Base-by-base conservation (phyloP, 169 alveolate genomes). In the Cryptosporidium baileyi region DNA sequence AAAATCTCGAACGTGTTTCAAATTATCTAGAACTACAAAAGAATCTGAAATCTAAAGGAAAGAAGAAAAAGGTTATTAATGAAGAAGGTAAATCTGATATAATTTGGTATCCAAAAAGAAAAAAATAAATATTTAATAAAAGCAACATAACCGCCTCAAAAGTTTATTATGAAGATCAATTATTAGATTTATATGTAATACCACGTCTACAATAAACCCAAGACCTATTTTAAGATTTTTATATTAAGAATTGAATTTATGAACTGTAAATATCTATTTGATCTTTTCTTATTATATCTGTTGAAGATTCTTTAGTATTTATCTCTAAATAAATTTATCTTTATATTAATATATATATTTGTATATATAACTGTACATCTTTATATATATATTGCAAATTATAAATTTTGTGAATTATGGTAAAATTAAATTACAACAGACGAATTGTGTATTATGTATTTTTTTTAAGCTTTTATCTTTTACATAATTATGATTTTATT, bases 81-180 rank as follows among this genome's bases (percentile, higher is more conserved):
- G 34, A 52, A 24, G 36, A 74, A 4, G 85, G 85, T 30, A 54
- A 54, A 8, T 24, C 60, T 11, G 67, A 74, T 24, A 24, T 38
- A 28, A 59, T 74, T n/a, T 74, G 85, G 85, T 40, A 24, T 30
- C 74, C 85, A 34, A 74, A 74, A 74, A 52, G 85, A 15, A 74
- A 74, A 34, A 74, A 74, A 61, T 74, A 32, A 41, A 1, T 8
- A n/a, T n/a, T n/a, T n/a, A n/a, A n/a, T n/a, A n/a, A n/a, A n/a
- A n/a, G n/a, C n/a, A n/a, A n/a, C n/a, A n/a, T n/a, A n/a, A n/a
- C n/a, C n/a, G n/a, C n/a, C n/a, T n/a, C n/a, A n/a, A n/a, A n/a
- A n/a, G n/a, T n/a, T n/a, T n/a, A n/a, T 6, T 47, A 9, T 9
- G 3, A 11, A 47, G 59, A 26, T 26, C 19, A 47, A 47, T 47